phyloP scores from a whole-genome alignment of 768 basidiomycete genomes.

The Boletus eberwhitei region DNA sequence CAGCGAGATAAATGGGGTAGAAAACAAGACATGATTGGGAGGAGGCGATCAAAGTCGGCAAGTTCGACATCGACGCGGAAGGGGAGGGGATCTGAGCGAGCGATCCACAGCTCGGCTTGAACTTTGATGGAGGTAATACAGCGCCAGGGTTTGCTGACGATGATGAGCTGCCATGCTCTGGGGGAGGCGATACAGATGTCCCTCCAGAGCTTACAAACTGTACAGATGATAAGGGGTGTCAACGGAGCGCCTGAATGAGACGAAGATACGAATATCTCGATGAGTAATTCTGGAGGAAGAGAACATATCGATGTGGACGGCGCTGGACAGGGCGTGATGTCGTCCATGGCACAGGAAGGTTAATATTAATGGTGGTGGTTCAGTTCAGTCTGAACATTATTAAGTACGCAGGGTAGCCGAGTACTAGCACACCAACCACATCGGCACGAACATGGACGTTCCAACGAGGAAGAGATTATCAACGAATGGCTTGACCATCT shows the following conservation, averaged over 20 bases:
- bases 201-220: slow-evolving; percentile 61
- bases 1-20: slow-evolving; percentile 56
- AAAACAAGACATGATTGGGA: slow-evolving; percentile 64
- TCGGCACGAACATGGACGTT: too few species aligned
- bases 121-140: slow-evolving; percentile 38
- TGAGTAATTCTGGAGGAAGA: slow-evolving; percentile 61
- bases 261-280: slow-evolving; percentile 52
- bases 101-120: slow-evolving; percentile 53
- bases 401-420: too few species aligned
- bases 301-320: slow-evolving; percentile 16
- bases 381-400: not conserved
- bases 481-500: too few species aligned
- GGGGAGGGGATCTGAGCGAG: slow-evolving; percentile 49
- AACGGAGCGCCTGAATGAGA: slow-evolving; percentile 43
- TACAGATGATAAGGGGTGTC: slow-evolving; percentile 46
- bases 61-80: slow-evolving; percentile 55
- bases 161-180: slow-evolving; percentile 56
- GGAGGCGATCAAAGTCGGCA: slow-evolving; percentile 45
- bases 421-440: too few species aligned
- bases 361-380: not conserved
- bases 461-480: too few species aligned
- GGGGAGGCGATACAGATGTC: slow-evolving; percentile 53
- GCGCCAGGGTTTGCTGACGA: slow-evolving; percentile 43
- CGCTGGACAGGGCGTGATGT: not conserved
- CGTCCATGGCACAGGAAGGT: not conserved